phyloP scores from a whole-genome alignment of 768 basidiomycete genomes.

The Piloderma croceum region DNA sequence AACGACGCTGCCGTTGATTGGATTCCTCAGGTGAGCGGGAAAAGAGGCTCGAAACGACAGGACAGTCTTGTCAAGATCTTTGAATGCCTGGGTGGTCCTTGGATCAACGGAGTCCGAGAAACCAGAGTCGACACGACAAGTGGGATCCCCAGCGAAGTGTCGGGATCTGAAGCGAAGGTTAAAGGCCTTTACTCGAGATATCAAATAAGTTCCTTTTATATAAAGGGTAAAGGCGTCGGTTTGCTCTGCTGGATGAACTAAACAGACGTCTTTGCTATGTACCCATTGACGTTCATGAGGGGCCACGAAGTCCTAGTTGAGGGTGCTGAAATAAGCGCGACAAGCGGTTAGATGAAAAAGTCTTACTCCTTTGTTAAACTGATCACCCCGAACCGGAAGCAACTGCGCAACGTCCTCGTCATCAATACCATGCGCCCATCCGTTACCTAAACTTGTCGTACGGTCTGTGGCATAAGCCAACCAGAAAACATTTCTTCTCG shows the following conservation, averaged over 20 bases:
- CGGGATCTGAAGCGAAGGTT: slow-evolving; percentile 60
- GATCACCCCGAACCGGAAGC: slow-evolving; percentile 55
- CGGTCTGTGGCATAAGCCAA: slow-evolving; percentile 65
- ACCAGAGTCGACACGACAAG: slow-evolving; percentile 33
- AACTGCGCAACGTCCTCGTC: slow-evolving; percentile 71
- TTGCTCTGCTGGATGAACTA: slow-evolving; percentile 52
- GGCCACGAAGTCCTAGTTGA: slow-evolving; percentile 38
- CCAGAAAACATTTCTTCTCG: slow-evolving; percentile 69
- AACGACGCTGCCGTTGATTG: slow-evolving; percentile 44
- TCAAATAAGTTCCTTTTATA: slow-evolving; percentile 60
- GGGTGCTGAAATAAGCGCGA: slow-evolving; percentile 7
- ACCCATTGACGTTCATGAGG: slow-evolving; percentile 63
- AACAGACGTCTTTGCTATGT: slow-evolving; percentile 53
- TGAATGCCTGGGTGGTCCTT: slow-evolving; percentile 56
- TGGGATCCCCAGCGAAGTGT: slow-evolving; percentile 54
- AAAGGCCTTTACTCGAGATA: slow-evolving; percentile 58
- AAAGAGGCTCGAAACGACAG: slow-evolving; percentile 54
- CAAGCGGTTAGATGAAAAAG: neutral
- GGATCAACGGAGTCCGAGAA: slow-evolving; percentile 36
- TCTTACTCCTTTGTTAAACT: slow-evolving; percentile 58
- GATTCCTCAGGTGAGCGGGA: slow-evolving; percentile 49
- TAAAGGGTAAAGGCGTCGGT: slow-evolving; percentile 70
- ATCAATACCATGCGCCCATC: slow-evolving; percentile 66
- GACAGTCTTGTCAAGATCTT: slow-evolving; percentile 55
- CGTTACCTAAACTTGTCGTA: slow-evolving; percentile 60